Base-by-base conservation (phyloP, 164 flowering plant genomes). In the Amborella trichopoda region DNA sequence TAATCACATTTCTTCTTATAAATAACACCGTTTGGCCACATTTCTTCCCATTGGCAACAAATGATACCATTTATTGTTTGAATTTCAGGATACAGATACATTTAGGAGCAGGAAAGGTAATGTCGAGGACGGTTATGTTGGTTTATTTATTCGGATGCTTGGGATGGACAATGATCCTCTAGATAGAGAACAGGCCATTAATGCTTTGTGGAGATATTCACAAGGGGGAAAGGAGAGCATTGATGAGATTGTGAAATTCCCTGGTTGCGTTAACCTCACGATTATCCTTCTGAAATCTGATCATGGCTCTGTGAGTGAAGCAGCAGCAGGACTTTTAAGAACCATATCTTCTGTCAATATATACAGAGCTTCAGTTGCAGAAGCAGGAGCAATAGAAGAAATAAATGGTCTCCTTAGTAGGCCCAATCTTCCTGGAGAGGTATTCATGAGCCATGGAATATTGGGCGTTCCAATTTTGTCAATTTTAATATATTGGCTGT, bases 341-440 rank as follows among this genome's bases (percentile, higher is more conserved):
- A 61, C 63, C 25, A 59, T 89, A 48, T 75, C 95, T 40, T 61
- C 78, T 2, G 52, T 77, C 50, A 74, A 77, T 59, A 1, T 54
- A 20, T 81, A 85, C 44, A 73, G 78, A 62, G 72, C 69, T 30
- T 46, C 46, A 9, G 83, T 89, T 9, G 90, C 77, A 12, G 78
- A 68, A 62, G 70, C 82, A 59, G 97, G 95, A 46, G 94, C 94
- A 16, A 62, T 85, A 34, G 95, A 89, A 67, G 95, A 70, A 64
- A 68, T 83, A 49, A 62, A 63, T 58, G 72, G 68, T 44, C 69
- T 89, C 61, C 64, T 89, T 25, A 59, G 56, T 44, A 75, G 64
- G 26, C 43, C 79, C 55, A 70, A 81, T 26, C 53, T 79, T 60
- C 48, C 67, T 40, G 41, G 73, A 44, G 79, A 75, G 73, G 97